These are phyloP conservation scores for Sechiopsis laciniata DNA, from an alignment of 306 rosid species.

Conservation along the genomic window DNA sequence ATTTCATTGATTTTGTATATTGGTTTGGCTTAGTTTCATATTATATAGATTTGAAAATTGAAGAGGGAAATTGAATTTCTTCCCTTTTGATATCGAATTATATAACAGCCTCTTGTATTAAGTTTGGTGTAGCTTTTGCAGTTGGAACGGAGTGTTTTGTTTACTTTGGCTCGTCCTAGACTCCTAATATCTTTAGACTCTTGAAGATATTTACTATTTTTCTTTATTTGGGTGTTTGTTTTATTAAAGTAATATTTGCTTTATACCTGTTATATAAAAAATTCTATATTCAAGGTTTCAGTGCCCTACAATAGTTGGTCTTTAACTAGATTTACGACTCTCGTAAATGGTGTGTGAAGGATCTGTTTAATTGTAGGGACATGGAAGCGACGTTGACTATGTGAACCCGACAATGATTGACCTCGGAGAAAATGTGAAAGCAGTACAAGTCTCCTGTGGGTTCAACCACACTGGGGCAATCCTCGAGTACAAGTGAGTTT, in stretches of 20 bases:
- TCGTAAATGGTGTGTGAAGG: neutral
- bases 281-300: neutral
- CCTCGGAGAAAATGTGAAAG: slow-evolving; percentile 51
- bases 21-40: neutral
- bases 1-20: neutral
- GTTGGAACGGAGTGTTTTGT: too few relatives aligned
- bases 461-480: slow-evolving; percentile 95
- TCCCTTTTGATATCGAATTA: neutral
- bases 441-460: slow-evolving; percentile 81
- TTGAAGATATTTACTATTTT: too few relatives aligned
- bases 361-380: slow-evolving; percentile 52
- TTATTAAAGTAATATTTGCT: neutral
- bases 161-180: too few relatives aligned
- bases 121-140: too few relatives aligned
- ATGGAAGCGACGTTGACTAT: slow-evolving; percentile 78
- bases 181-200: too few relatives aligned
- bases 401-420: slow-evolving; percentile 55
- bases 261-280: neutral
- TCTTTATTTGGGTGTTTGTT: neutral
- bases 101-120: too few relatives aligned
- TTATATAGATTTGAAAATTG: neutral
- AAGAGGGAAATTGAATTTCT: neutral
- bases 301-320: neutral
- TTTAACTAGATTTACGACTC: neutral
- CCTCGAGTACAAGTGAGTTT: slow-evolving; percentile 45